These are phyloP conservation scores for Lagenidium sp. DNA, from an alignment of 352 stramenopile genomes.

Conservation along the genomic window DNA sequence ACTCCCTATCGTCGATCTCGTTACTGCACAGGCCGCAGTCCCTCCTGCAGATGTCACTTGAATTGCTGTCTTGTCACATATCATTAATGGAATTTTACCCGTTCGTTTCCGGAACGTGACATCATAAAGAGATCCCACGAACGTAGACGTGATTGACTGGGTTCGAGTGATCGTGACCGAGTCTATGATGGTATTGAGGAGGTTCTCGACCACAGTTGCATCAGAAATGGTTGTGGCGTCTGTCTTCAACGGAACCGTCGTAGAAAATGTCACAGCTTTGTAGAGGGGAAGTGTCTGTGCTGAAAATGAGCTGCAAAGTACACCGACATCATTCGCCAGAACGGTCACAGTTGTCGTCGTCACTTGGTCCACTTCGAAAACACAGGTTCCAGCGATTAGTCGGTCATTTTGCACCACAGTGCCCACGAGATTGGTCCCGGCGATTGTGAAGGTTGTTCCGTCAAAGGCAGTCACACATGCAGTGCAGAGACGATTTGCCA, in stretches of 20 bases:
- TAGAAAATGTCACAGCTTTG: slow-evolving; percentile 33
- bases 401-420: slow-evolving; percentile 14
- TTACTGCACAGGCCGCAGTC: slow-evolving; percentile 20
- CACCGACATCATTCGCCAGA: slow-evolving; percentile 28
- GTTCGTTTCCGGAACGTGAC: slow-evolving; percentile 57
- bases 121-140: slow-evolving; percentile 53
- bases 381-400: slow-evolving; percentile 44
- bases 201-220: slow-evolving; percentile 25
- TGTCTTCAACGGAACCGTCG: slow-evolving; percentile 34
- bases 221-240: slow-evolving; percentile 20
- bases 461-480: slow-evolving; percentile 62
- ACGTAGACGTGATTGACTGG: slow-evolving; percentile 23
- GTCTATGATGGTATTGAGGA: slow-evolving; percentile 42
- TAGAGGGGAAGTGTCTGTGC: slow-evolving; percentile 33
- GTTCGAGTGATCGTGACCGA: slow-evolving; percentile 33
- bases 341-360: slow-evolving; percentile 28
- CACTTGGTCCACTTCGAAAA: slow-evolving; percentile 33
- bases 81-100: slow-evolving; percentile 42
- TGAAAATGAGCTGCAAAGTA: slow-evolving; percentile 41
- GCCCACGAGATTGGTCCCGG: slow-evolving; percentile 7
- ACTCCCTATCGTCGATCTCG: slow-evolving; percentile 34
- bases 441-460: slow-evolving; percentile 39
- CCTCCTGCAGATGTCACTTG: slow-evolving; percentile 19
- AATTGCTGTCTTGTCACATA: slow-evolving; percentile 26
- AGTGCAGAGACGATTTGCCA: slow-evolving; percentile 22